Percentiles rank a stretch among this genome's conserved stretches.
Evolutionary conservation across 352 stramenopile genomes (phyloP).

Genomic region (Aphanomyces invadans): DNA sequence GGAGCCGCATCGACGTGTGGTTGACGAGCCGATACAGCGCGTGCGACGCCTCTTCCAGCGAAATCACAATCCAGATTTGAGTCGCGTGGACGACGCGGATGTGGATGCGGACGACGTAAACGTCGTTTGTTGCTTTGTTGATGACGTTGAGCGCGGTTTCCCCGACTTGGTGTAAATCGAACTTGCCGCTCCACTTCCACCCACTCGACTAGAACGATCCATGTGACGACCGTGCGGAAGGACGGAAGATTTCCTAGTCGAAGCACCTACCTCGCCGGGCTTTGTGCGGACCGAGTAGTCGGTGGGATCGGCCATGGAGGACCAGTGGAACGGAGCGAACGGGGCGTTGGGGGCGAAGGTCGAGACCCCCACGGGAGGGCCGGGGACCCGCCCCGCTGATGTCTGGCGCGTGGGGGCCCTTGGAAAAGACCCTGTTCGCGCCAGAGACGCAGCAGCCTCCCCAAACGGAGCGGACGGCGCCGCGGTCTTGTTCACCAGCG

Average conservation of each 20-base stretch:
- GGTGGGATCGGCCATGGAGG: slow-evolving; percentile 38
- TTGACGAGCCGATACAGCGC: slow-evolving; percentile 80
- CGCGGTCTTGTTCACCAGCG: slow-evolving; percentile 12
- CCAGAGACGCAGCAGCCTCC: too few species aligned
- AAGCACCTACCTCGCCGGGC: slow-evolving; percentile 19
- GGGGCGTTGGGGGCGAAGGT: slow-evolving; percentile 31
- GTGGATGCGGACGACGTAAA: slow-evolving; percentile 74
- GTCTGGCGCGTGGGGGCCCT: background rate
- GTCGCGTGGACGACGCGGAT: slow-evolving; percentile 64
- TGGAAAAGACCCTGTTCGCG: background rate
- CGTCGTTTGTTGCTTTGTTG: slow-evolving; percentile 65
- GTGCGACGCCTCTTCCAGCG: slow-evolving; percentile 52
- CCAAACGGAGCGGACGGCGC: background rate
- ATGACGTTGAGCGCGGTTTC: slow-evolving; percentile 81
- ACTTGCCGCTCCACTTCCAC: slow-evolving; percentile 72
- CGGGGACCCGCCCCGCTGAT: background rate
- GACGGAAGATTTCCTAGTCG: too few species aligned
- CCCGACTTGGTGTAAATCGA: slow-evolving; percentile 76
- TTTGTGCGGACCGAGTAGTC: slow-evolving; percentile 64
- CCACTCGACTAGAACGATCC: slow-evolving; percentile 30
- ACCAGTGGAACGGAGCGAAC: slow-evolving; percentile 66
- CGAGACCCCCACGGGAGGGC: background rate
- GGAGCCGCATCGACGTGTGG: slow-evolving; percentile 57
- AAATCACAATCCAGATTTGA: slow-evolving; percentile 67
- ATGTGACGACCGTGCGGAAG: too few species aligned